Conservation (phyloP, 768 basidiomycete genomes). For the Leccinum subgranulosum region DNA sequence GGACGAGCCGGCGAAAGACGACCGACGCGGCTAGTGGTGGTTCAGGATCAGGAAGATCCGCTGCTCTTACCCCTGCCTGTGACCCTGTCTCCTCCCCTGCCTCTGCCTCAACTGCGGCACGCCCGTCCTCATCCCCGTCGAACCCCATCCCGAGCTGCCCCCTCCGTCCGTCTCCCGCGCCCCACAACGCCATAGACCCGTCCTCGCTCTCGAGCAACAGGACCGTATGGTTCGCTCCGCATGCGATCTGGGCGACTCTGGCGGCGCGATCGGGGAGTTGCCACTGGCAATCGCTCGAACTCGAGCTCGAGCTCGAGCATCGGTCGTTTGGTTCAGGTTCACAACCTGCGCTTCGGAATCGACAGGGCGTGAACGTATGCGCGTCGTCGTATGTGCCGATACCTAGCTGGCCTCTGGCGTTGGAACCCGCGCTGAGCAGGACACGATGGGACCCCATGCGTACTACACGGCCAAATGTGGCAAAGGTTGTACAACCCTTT, state of each 20-base stretch:
- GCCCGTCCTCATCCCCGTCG: slow-evolving; percentile 9
- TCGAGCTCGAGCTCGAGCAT: not conserved
- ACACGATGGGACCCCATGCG: slow-evolving; percentile 1
- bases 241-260: slow-evolving; percentile 50
- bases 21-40: slow-evolving; percentile 2
- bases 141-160: slow-evolving; percentile 66
- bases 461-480: too few relatives aligned
- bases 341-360: slow-evolving; percentile 23
- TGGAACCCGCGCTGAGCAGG: slow-evolving; percentile 46
- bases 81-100: not conserved
- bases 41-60: not conserved
- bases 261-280: slow-evolving; percentile 23
- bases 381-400: slow-evolving; percentile 39
- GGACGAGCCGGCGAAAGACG: slow-evolving; percentile 48
- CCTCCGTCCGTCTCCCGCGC: slow-evolving; percentile 63
- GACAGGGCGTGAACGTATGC: slow-evolving; percentile 37
- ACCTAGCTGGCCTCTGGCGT: slow-evolving; percentile 47
- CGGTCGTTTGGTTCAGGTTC: not conserved
- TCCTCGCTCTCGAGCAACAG: slow-evolving; percentile 46
- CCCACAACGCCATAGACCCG: slow-evolving; percentile 56
- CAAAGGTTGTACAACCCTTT: too few relatives aligned
- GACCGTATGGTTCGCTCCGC: slow-evolving; percentile 80
- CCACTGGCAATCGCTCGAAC: not conserved
- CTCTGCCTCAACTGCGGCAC: not conserved
- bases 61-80: not conserved